phyloP scores from a whole-genome alignment of 2,329 filamentous ascomycete species.

The Paracorniculantispora psalliotae region DNA sequence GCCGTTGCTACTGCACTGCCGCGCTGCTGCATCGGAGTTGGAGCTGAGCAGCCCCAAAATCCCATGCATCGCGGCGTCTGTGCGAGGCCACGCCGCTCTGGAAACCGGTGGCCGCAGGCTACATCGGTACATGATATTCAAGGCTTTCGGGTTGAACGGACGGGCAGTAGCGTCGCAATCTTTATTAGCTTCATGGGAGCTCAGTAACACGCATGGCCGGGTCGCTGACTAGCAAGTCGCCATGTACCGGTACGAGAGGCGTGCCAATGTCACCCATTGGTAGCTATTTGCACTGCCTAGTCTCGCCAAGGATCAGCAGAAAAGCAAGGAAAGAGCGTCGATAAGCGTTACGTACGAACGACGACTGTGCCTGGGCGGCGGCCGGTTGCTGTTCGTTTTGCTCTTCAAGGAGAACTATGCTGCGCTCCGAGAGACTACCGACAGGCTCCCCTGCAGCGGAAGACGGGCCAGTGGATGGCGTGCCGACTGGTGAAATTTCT shows the following conservation, averaged over 20 bases:
- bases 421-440: neutral
- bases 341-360: constrained; percentile 5
- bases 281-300: neutral
- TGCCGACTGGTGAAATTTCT: neutral
- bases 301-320: neutral
- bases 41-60: neutral
- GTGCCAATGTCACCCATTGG: neutral
- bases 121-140: neutral
- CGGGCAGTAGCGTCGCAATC: neutral
- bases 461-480: neutral
- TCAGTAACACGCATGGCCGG: neutral
- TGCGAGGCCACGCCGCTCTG: neutral
- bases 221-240: neutral
- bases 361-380: neutral
- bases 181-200: too few species aligned
- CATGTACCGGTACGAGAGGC: neutral
- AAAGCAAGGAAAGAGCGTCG: neutral
- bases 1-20: neutral
- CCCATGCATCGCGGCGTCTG: neutral
- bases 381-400: neutral
- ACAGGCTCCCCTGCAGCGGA: neutral
- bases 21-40: neutral
- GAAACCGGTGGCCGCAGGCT: neutral
- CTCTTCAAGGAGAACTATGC: neutral
- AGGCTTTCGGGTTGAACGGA: neutral